Evolutionary conservation across 768 basidiomycete genomes (phyloP), one percentile per base, ranked within the genome.

Genomic region (Tulasnella sp.): DNA sequence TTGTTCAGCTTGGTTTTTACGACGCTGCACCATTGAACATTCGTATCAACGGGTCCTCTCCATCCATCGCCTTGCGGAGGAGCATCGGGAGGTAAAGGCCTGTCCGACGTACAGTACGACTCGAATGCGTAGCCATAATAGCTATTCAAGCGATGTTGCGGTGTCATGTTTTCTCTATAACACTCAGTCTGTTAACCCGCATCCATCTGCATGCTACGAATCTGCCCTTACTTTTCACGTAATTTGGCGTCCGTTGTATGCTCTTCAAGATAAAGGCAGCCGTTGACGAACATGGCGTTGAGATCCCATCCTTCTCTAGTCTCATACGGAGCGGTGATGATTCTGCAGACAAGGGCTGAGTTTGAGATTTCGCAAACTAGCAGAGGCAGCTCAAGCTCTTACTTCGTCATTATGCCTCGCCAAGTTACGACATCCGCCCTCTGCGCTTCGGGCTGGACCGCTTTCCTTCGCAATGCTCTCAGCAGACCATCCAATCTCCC

Each of bases 81-180:
- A 59, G 52, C 52, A 22, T 76, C 75, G 40, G 76, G 77, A 74
- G 75, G 77, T 35, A 8, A 79, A 79, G 32, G 74, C 77, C 2
- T 80, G 79, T 69, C 34, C n/a, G 74, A 32, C 16, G 94, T 95
- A 79, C 91, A 93, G 76, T 89, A 95, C 17, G 92, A 90, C 78
- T 95, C 94, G 75, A 95, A 95, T 0, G 92, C 86, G 79, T 95
- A 95, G 19, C 92, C 94, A 78, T 89, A 92, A 79, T 95, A 95
- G 9, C 84, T 84, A 77, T 88, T 86, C 32, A 84, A 80, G 1
- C 85, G 86, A 36, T 90, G 89, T 14, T 84, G 85, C 12, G 86
- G 85, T n/a, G 85, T 80, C 80, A 89, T 83, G 72, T 89, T 81
- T 69, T 90, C 86, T 77, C 93, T 94, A 75, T 67, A 47, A 67